Evolutionary conservation across 202 grass and related monocot species (phyloP).

Genomic region (Hordeum pubiflorum): DNA sequence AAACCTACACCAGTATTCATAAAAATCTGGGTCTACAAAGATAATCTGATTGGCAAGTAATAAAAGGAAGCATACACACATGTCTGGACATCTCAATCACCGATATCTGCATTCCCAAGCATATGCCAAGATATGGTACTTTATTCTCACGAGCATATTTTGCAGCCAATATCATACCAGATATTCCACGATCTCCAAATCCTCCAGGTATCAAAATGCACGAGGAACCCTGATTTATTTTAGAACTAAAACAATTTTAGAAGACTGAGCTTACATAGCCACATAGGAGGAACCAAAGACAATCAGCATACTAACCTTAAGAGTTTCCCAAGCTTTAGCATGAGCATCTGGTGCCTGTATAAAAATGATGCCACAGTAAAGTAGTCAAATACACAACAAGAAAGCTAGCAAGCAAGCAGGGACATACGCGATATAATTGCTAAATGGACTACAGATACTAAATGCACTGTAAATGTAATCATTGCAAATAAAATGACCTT

Average conservation of each 20-base stretch:
- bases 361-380: conserved; percentile 12
- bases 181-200: conserved; percentile 90
- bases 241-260: conserved; percentile 13
- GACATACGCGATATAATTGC: neutral
- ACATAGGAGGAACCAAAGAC: conserved; percentile 8
- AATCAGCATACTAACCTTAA: conserved; percentile 45
- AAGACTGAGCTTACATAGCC: neutral
- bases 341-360: conserved; percentile 68
- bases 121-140: conserved; percentile 99
- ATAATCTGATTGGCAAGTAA: neutral
- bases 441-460: neutral
- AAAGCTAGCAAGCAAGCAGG: neutral
- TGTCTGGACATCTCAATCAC: conserved; percentile 92
- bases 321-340: conserved; percentile 77
- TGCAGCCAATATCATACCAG: conserved; percentile 90
- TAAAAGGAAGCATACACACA: conserved; percentile 42
- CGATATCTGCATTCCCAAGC: conserved; percentile 98
- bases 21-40: conserved; percentile 12
- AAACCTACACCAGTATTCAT: conserved; percentile 38
- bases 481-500: conserved; percentile 1
- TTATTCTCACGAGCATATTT: conserved; percentile 97
- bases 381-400: conserved; percentile 13
- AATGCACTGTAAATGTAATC: conserved; percentile 7
- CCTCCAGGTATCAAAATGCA: conserved; percentile 94
- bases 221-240: conserved; percentile 57